These are phyloP conservation scores for Filosporella fistucella DNA, from an alignment of 495 filamentous ascomycete genomes.

Conservation along the genomic window DNA sequence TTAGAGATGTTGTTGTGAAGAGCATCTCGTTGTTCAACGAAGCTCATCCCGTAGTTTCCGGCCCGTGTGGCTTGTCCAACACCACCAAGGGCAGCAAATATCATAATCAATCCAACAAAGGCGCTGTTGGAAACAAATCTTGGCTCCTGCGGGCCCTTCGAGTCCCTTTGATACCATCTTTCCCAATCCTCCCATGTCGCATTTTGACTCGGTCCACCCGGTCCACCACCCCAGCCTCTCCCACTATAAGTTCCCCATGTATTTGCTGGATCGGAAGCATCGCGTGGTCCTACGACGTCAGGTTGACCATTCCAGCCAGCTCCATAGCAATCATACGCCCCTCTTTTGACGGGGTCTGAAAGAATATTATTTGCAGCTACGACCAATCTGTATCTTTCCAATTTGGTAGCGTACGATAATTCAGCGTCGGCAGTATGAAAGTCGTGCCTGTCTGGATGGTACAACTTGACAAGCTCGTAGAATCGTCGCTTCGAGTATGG, in stretches of 20 bases:
- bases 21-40: constrained; percentile 58
- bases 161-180: constrained; percentile 56
- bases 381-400: constrained; percentile 84
- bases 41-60: constrained; percentile 44
- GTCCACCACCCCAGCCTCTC: constrained; percentile 40
- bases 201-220: constrained; percentile 63
- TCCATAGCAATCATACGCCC: constrained; percentile 77
- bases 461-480: constrained; percentile 89
- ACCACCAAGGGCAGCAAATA: constrained; percentile 60
- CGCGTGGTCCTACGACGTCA: constrained; percentile 22
- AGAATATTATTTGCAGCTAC: constrained; percentile 86
- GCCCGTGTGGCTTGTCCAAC: constrained; percentile 66
- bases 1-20: constrained; percentile 58
- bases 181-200: constrained; percentile 99
- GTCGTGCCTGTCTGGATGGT: constrained; percentile 77
- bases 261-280: constrained; percentile 22
- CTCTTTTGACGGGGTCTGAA: constrained; percentile 72
- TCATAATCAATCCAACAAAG: constrained; percentile 65
- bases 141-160: constrained; percentile 44
- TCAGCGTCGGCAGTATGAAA: constrained; percentile 13
- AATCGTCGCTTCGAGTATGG: constrained; percentile 79
- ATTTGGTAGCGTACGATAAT: constrained; percentile 50
- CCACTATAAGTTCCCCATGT: constrained; percentile 32
- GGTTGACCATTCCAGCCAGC: constrained; percentile 66
- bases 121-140: constrained; percentile 66